Base-by-base conservation (phyloP, 768 basidiomycete genomes). In the Trametes punicea region DNA sequence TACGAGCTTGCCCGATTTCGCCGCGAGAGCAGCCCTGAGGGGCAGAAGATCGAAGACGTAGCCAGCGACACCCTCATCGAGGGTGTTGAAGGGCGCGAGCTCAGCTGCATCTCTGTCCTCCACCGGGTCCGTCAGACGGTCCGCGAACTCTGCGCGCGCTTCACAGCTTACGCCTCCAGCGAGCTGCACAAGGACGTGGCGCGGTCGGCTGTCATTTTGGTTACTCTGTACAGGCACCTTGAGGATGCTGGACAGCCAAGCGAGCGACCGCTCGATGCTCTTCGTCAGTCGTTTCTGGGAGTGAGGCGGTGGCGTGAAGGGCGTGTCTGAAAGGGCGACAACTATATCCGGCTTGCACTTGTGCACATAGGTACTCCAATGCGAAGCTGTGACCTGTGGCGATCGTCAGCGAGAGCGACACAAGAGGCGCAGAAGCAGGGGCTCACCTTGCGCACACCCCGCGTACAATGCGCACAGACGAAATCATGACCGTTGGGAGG, bases 281-380 rank as follows among this genome's bases (percentile, higher is more conserved):
- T 91, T 93, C 25, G 80, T 84, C 5, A 85, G 69, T 2, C 91
- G 82, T 60, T 88, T 92, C 65, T 93, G 91, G 3, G 90, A 91
- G 57, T 82, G 79, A 0, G 87, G 82, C 0, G 82, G 78, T 3
- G 73, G 59, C 0, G 86, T 86, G 65, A 81, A 83, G 0, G 89
- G 87, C 0, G 75, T 82, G 55, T 93, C 90, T 1, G 81, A 76
- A 15, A 93, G 75, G 0, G 90, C 83, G 46, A 89, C 75, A 11
- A 88, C 81, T 15, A 92, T 55, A 61, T 93, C 90, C 1, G 90
- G 88, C 20, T 76, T 73, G 63, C 80, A 82, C 3, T 75, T 67
- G n/a, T 67, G 61, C 3, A 75, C 75, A 55, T 87, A 83, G 0
- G 69, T 63, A 10, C 74, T 75, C 84, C 87, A 91, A 18, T 81